Evolutionary conservation across 345 rosid species (phyloP).

Genomic region (Excoecaria cochinchinensis): DNA sequence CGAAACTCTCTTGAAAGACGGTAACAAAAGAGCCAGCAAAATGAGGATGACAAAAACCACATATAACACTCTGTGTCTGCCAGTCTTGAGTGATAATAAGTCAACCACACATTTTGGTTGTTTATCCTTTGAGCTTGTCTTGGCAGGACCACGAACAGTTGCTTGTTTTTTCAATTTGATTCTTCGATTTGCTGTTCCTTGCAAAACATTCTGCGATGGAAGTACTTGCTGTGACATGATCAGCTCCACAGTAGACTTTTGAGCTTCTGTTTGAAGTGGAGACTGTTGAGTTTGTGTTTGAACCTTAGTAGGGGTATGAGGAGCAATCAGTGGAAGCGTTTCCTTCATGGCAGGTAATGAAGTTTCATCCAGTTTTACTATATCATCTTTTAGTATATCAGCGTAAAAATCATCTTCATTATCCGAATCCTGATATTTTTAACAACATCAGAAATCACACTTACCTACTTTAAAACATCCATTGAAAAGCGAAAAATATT

Average conservation of each 20-base stretch:
- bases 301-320: conserved; percentile 8
- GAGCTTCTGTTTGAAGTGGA: neutral
- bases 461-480: neutral
- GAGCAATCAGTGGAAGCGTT: conserved; percentile 10
- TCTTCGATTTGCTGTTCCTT: conserved; percentile 32
- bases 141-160: neutral
- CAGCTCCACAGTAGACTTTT: conserved; percentile 12
- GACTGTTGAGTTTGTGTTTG: conserved; percentile 14
- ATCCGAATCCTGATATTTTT: conserved; percentile 37
- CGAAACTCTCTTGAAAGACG: conserved; percentile 19
- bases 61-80: conserved; percentile 4
- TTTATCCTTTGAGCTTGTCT: neutral
- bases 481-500: neutral
- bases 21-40: conserved; percentile 25
- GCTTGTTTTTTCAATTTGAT: conserved; percentile 21
- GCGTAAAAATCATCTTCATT: conserved; percentile 61
- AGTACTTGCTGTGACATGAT: neutral
- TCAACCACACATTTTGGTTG: conserved; percentile 19
- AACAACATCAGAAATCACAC: neutral
- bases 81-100: neutral
- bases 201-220: conserved; percentile 13
- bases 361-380: conserved; percentile 61
- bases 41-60: conserved; percentile 13
- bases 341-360: conserved; percentile 5
- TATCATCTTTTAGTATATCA: conserved; percentile 78